Conservation (phyloP, 345 rosid species). For the Salix arbutifolia region DNA sequence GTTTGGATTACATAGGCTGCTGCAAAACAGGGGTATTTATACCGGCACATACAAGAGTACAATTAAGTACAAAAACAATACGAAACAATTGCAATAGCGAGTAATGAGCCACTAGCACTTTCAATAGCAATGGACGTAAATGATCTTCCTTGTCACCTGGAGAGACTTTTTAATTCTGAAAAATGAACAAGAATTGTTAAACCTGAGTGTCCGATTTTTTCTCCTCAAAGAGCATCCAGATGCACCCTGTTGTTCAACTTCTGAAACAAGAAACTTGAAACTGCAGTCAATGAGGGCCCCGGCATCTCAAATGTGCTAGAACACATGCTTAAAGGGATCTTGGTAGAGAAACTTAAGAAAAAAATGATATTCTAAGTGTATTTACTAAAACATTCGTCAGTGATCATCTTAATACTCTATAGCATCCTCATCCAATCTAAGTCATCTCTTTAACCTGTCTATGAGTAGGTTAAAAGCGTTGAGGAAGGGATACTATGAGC, state of each 20-base stretch:
- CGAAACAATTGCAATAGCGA: background rate
- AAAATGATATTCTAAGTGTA: background rate
- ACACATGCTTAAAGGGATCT: background rate
- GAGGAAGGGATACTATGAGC: conserved; percentile 25
- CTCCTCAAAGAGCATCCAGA: background rate
- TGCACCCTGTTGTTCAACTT: background rate
- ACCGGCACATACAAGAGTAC: background rate
- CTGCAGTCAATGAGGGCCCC: background rate
- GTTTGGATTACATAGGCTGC: background rate
- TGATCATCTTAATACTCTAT: background rate
- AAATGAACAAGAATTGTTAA: background rate
- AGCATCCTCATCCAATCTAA: background rate
- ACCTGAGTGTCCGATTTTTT: background rate
- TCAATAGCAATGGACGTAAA: background rate
- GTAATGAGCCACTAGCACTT: background rate
- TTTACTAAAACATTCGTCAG: background rate
- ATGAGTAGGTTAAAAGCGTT: background rate
- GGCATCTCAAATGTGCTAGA: background rate
- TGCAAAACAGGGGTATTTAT: background rate
- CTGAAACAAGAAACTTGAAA: background rate
- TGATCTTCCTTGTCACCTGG: background rate
- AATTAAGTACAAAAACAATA: background rate
- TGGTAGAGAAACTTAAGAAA: background rate
- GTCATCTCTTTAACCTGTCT: background rate
- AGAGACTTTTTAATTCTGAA: background rate